Percentiles rank a stretch among this genome's conserved stretches.
Conservation (phyloP, 2,329 filamentous ascomycete species). For the Xylogone sp. region DNA sequence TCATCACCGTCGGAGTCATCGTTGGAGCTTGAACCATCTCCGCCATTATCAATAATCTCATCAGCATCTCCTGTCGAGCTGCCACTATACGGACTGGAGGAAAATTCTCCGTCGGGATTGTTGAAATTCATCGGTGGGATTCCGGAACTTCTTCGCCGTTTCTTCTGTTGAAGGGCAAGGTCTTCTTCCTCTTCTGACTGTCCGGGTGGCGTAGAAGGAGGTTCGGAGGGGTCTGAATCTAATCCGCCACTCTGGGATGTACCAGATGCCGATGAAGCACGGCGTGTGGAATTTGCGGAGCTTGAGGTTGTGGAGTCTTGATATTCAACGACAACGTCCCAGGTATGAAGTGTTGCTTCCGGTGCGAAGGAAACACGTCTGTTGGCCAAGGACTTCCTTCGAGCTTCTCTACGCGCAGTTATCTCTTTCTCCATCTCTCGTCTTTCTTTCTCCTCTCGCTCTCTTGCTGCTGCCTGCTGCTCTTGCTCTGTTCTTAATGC, state of each 20-base stretch:
- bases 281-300: constrained; percentile 70
- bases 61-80: constrained; percentile 45
- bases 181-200: constrained; percentile 60
- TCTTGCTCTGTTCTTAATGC: constrained; percentile 67
- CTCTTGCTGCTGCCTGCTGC: constrained; percentile 64
- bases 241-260: constrained; percentile 25
- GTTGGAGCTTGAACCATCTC: constrained; percentile 46
- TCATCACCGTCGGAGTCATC: constrained; percentile 55
- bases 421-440: constrained; percentile 57
- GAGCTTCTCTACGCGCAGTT: constrained; percentile 74
- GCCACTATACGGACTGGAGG: constrained; percentile 75
- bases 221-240: constrained; percentile 47
- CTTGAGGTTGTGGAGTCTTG: constrained; percentile 80
- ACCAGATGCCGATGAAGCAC: constrained; percentile 55
- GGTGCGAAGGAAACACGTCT: constrained; percentile 95
- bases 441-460: constrained; percentile 64
- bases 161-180: constrained; percentile 63
- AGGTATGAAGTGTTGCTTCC: constrained; percentile 94
- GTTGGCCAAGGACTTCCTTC: constrained; percentile 89
- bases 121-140: constrained; percentile 63
- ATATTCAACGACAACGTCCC: constrained; percentile 83
- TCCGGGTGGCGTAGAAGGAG: constrained; percentile 60
- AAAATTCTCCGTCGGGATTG: constrained; percentile 63
- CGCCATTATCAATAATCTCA: constrained; percentile 44
- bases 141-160: constrained; percentile 60